Conservation (phyloP, 176 grass and related monocot species). For the Aegilops bicornis region DNA sequence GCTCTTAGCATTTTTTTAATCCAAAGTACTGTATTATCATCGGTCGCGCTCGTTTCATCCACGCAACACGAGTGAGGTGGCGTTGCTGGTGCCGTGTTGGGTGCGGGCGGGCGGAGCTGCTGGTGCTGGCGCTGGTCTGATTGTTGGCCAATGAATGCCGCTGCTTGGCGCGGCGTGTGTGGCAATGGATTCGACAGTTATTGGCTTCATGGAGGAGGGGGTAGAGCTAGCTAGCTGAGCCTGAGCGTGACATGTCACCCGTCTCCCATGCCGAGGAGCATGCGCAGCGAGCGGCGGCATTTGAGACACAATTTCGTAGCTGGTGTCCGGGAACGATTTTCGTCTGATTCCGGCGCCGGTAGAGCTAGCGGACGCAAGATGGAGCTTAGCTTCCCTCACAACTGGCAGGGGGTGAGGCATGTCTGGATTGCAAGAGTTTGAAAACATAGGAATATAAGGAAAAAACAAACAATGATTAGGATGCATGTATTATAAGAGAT, state of each 20-base stretch:
- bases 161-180: neutral
- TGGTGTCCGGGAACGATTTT: too few relatives aligned
- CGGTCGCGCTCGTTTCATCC: neutral
- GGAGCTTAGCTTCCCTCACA: too few relatives aligned
- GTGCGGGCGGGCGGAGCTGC: neutral
- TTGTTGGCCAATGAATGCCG: constrained; percentile 20
- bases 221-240: neutral
- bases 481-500: too few relatives aligned
- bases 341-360: too few relatives aligned
- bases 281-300: too few relatives aligned
- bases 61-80: neutral
- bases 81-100: neutral
- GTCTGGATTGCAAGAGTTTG: too few relatives aligned
- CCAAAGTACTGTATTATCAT: too few relatives aligned
- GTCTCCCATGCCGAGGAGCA: neutral
- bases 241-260: constrained; percentile 38
- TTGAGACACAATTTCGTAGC: neutral
- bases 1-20: too few relatives aligned
- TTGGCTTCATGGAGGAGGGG: neutral
- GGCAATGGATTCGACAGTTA: neutral
- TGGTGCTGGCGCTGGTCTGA: neutral
- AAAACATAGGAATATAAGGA: too few relatives aligned
- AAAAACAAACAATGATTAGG: too few relatives aligned
- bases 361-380: too few relatives aligned
- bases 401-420: too few relatives aligned